Evolutionary conservation across 1,284 basidiomycete species (phyloP), one percentile per base, ranked within the genome.

Genomic region (Ceratobasidium sp.): DNA sequence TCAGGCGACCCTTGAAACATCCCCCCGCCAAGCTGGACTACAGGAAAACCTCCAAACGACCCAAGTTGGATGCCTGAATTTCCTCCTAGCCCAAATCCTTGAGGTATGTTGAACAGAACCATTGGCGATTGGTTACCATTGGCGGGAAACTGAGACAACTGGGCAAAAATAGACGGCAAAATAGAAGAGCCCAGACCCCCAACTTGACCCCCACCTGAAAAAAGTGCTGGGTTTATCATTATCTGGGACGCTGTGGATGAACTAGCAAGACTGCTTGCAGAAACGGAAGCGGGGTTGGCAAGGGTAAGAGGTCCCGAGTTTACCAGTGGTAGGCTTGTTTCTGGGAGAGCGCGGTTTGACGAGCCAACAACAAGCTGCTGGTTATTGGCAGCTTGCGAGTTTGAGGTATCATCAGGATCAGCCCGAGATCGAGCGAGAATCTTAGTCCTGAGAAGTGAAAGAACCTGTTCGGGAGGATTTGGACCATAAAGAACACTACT

Each of bases 381-480:
- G 23, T 41, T 28, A 36, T 28, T 26, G 39, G 30, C 6, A n/a
- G 32, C 10, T 18, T 43, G 16, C 21, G 10, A 28, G 21, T 5
- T 8, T 10, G 34, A 28, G 34, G 57, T 2, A 21, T n/a, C 39
- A 18, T 16, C 12, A 23, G 57, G 21, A 14, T 21, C 23, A n/a
- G 9, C 23, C 18, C 39, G n/a, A 23, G 57, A 59, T 4, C 36
- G 32, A 23, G 34, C 36, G 41, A 59, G 57, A 41, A 18, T 6
- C 9, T 39, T 12, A 8, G 32, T 43, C 4, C 57, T 21, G 16
- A 39, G 39, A 26, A 55, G 26, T 18, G 26, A 26, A 1, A 55
- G 28, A 18, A 55, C 52, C 28, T 55, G 52, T 2, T 55, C 57
- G 9, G 57, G 57, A 18, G 57, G 57, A 28, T 59, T 59, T 34